Conservation (phyloP, 2,329 filamentous ascomycete genomes). For the Penicillium corylophilum region DNA sequence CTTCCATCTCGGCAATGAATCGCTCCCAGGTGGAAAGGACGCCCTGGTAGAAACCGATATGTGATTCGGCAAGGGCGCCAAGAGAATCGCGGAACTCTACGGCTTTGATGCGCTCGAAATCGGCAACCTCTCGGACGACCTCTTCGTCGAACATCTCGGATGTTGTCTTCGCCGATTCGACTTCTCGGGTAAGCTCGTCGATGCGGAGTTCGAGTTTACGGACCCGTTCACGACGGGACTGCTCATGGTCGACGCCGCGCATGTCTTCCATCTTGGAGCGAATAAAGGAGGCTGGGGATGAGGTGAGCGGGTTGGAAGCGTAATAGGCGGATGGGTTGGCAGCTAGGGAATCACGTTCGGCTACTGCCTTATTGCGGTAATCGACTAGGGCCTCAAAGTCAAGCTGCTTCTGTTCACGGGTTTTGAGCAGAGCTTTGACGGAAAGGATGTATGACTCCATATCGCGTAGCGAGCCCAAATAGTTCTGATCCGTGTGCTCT, state of each 20-base stretch:
- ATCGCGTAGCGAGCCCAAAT: constrained; percentile 85
- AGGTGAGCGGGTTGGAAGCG: constrained; percentile 49
- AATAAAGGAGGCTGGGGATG: constrained; percentile 81
- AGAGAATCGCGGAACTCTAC: constrained; percentile 87
- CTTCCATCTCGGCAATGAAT: constrained; percentile 87
- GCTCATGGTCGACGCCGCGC: constrained; percentile 93
- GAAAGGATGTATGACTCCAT: constrained; percentile 94
- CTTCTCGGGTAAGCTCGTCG: constrained; percentile 84
- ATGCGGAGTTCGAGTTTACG: constrained; percentile 91
- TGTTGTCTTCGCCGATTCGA: constrained; percentile 80
- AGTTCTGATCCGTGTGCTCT: constrained; percentile 92
- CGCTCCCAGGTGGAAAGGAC: constrained; percentile 82
- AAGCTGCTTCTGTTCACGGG: constrained; percentile 94
- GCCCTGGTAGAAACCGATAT: constrained; percentile 80
- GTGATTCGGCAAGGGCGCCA: constrained; percentile 76
- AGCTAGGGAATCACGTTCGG: constrained; percentile 78
- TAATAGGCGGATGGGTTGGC: constrained; percentile 62
- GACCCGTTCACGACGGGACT: constrained; percentile 78
- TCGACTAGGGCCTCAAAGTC: constrained; percentile 96
- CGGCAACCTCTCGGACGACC: constrained; percentile 85
- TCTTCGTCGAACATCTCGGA: constrained; percentile 95
- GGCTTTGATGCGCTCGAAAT: constrained; percentile 96
- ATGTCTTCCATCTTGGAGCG: constrained; percentile 95
- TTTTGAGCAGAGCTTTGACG: constrained; percentile 83
- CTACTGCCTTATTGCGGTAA: constrained; percentile 86